Base-by-base conservation (phyloP, 495 filamentous ascomycete species). In the Lophiostoma macrostomum region DNA sequence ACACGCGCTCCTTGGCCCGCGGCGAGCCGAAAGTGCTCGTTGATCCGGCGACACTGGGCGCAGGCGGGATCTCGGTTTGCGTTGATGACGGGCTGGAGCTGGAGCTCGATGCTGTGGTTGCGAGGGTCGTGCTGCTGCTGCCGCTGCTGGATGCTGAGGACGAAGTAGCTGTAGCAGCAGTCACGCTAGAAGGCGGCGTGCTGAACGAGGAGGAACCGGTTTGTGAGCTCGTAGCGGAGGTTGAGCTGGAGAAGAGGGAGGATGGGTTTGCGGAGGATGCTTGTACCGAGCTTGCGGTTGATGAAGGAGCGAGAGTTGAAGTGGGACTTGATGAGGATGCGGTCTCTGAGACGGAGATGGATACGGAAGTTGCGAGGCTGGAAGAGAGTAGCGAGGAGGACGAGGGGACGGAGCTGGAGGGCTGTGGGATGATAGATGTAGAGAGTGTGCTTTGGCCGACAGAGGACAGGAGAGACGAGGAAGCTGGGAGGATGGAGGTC, bases 1-100 rank as follows among this genome's bases (percentile, higher is more conserved):
- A 57, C 11, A 57, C 53, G 28, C 29, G 42, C 36, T 57, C 53
- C 24, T 37, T 57, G 28, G 18, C 37, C 8, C 20, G 35, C 3
- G 20, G 23, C 3, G 19, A 23, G 20, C 31, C 32, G 10, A 16
- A 14, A 20, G 7, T 10, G 10, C 49, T 24, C 6, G 34, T 23
- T 5, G 27, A 44, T 13, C 35, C 45, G 36, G 35, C 29, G 0
- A 34, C 34, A 23, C 8, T 43, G 6, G 53, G 53, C 30, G 53
- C 44, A 29, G 53, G 44, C 35, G 44, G 44, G 32, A 50, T 49
- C 11, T 37, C 52, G 1, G 53, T 57, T 2, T 10, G 6, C 11
- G 32, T 2, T 19, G 34, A 13, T 24, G 18, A 8, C 23, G 23
- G 24, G 40, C 19, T 28, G 5, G 42, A 41, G 14, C 25, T 56